These are phyloP conservation scores for Filobasidium floriforme DNA, from an alignment of 768 basidiomycete species.

Conservation along the genomic window DNA sequence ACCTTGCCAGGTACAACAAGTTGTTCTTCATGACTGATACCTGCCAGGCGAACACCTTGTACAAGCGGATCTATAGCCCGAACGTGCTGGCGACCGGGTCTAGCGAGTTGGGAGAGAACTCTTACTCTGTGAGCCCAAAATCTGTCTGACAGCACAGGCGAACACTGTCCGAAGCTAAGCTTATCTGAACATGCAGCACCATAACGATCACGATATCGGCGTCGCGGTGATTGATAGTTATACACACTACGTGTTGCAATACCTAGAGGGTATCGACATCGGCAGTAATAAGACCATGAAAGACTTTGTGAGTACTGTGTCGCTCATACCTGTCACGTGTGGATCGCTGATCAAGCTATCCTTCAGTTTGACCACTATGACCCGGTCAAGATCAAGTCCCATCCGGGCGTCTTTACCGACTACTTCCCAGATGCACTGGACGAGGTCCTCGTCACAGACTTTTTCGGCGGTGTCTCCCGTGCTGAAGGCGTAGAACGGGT, in stretches of 20 bases:
- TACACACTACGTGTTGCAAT: slow-evolving; percentile 84
- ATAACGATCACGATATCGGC: slow-evolving; percentile 87
- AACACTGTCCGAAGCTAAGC: not conserved
- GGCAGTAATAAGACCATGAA: slow-evolving; percentile 71
- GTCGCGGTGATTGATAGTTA: slow-evolving; percentile 92
- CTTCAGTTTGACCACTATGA: slow-evolving; percentile 75
- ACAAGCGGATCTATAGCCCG: slow-evolving; percentile 83
- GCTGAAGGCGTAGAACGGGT: slow-evolving; percentile 51
- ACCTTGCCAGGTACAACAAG: slow-evolving; percentile 66
- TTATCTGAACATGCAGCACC: slow-evolving; percentile 54
- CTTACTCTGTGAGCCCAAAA: slow-evolving; percentile 66
- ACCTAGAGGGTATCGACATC: slow-evolving; percentile 87
- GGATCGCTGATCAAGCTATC: not conserved
- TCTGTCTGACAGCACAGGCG: slow-evolving; percentile 8
- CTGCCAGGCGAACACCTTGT: slow-evolving; percentile 95
- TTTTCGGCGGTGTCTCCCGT: slow-evolving; percentile 79
- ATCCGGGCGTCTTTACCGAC: slow-evolving; percentile 76
- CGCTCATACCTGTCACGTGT: not conserved
- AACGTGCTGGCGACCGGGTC: slow-evolving; percentile 88
- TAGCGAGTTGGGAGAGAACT: slow-evolving; percentile 73
- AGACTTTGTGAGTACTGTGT: slow-evolving; percentile 59
- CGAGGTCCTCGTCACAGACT: slow-evolving; percentile 64
- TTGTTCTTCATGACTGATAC: slow-evolving; percentile 98
- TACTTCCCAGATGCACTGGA: slow-evolving; percentile 63
- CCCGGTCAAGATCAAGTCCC: slow-evolving; percentile 64